Evolutionary conservation across 192 early-diverging fungal species (phyloP).

Genomic region (Mortierella claussenii): DNA sequence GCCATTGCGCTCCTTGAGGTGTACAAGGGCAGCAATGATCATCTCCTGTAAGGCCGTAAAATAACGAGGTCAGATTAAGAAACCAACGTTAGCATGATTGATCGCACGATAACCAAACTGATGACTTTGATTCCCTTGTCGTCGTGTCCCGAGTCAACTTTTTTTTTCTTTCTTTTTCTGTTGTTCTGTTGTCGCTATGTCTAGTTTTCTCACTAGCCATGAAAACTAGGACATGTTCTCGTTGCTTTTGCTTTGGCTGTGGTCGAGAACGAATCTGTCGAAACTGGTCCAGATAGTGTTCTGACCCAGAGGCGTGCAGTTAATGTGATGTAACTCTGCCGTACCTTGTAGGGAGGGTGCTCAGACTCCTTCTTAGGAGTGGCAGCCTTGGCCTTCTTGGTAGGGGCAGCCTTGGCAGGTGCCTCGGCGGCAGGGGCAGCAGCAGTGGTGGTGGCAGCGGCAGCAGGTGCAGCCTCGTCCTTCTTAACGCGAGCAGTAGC

Average conservation of each 20-base stretch:
- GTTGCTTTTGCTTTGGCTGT: too few species aligned
- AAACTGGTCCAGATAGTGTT: too few species aligned
- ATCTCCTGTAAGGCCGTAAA: too few species aligned
- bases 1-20: conserved; percentile 78
- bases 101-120: too few species aligned
- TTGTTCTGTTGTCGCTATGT: not conserved
- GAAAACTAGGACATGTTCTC: too few species aligned
- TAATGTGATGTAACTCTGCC: not conserved
- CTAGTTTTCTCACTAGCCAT: not conserved
- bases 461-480: conserved; percentile 41
- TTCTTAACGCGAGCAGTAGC: conserved; percentile 53
- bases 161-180: not conserved
- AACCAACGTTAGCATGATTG: too few species aligned
- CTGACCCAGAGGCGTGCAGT: too few species aligned
- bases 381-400: conserved; percentile 53
- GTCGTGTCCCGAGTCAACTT: conserved; percentile 3
- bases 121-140: not conserved
- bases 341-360: conserved; percentile 57
- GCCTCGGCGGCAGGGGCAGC: conserved; percentile 38
- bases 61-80: too few species aligned
- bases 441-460: conserved; percentile 26
- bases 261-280: too few species aligned
- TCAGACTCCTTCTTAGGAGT: conserved; percentile 55
- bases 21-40: conserved; percentile 62
- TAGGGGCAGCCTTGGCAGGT: conserved; percentile 37